These are phyloP conservation scores for Gloeophyllum trabeum DNA, from an alignment of 768 basidiomycete genomes.

Conservation along the genomic window DNA sequence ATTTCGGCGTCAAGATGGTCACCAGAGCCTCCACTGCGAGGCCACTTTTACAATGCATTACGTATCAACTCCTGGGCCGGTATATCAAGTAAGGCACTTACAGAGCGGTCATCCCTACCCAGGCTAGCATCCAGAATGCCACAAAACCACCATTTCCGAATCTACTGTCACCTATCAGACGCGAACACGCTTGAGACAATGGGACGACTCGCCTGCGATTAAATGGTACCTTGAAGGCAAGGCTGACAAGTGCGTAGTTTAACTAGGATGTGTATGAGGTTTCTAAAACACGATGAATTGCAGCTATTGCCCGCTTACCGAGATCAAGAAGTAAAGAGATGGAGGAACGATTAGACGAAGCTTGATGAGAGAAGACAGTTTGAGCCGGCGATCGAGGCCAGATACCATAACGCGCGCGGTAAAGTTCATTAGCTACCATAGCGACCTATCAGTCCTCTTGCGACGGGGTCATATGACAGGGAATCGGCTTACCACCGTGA, in stretches of 20 bases:
- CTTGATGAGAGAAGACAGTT: slow-evolving; percentile 24
- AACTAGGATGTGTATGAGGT: slow-evolving; percentile 21
- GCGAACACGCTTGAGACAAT: not conserved
- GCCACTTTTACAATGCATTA: too few relatives aligned
- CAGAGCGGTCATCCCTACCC: slow-evolving; percentile 44
- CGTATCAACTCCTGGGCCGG: not conserved
- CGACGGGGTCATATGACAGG: not conserved
- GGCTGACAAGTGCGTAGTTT: slow-evolving; percentile 45
- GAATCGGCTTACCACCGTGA: not conserved
- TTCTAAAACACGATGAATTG: too few relatives aligned
- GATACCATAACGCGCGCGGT: slow-evolving; percentile 21
- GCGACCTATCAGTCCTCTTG: not conserved
- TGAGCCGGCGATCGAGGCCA: slow-evolving; percentile 26
- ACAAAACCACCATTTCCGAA: slow-evolving; percentile 43
- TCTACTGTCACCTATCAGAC: slow-evolving; percentile 9
- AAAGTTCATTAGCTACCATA: slow-evolving; percentile 10
- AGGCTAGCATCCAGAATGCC: slow-evolving; percentile 61
- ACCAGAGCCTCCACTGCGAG: slow-evolving; percentile 50
- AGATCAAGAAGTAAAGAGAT: slow-evolving; percentile 24
- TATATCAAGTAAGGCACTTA: slow-evolving; percentile 14
- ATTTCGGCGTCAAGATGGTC: slow-evolving; percentile 38
- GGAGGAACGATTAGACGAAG: slow-evolving; percentile 28
- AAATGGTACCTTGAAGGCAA: slow-evolving; percentile 51
- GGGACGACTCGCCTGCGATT: slow-evolving; percentile 12
- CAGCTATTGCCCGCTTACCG: too few relatives aligned